Conservation (phyloP, 176 grass and related monocot genomes). For the Juncus inflexus region DNA sequence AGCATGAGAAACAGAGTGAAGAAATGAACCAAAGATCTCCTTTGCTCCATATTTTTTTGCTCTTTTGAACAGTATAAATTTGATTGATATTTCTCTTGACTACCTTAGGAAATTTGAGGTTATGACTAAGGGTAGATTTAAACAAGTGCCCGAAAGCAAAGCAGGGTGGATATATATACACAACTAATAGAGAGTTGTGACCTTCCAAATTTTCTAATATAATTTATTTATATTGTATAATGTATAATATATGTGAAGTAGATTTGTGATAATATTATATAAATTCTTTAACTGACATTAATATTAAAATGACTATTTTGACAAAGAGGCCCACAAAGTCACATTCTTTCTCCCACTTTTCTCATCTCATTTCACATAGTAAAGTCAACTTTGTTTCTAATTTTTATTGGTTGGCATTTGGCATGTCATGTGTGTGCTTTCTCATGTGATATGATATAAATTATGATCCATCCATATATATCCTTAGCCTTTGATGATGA, state of each 20-base stretch:
- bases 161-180: too few species aligned
- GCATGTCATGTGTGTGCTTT: slow-evolving; percentile 10
- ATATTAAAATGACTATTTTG: too few species aligned
- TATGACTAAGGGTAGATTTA: neutral
- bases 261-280: too few species aligned
- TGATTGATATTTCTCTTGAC: too few species aligned
- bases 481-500: neutral
- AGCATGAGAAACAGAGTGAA: slow-evolving; percentile 34
- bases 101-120: slow-evolving; percentile 10
- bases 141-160: slow-evolving; percentile 7
- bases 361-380: slow-evolving; percentile 14
- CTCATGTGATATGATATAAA: slow-evolving; percentile 13
- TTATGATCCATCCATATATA: slow-evolving; percentile 3
- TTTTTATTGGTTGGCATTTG: slow-evolving; percentile 15
- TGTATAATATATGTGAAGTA: too few species aligned
- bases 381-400: slow-evolving; percentile 31
- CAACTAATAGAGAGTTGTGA: too few species aligned
- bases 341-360: slow-evolving; percentile 17
- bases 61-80: neutral
- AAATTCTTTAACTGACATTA: too few species aligned
- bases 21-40: slow-evolving; percentile 10
- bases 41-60: slow-evolving; percentile 19
- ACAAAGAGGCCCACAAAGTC: neutral
- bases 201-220: too few species aligned
- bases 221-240: too few species aligned